Evolutionary conservation across 257 asterid species (phyloP), one percentile per base, ranked within the genome.

Genomic region (Gentiana straminea): DNA sequence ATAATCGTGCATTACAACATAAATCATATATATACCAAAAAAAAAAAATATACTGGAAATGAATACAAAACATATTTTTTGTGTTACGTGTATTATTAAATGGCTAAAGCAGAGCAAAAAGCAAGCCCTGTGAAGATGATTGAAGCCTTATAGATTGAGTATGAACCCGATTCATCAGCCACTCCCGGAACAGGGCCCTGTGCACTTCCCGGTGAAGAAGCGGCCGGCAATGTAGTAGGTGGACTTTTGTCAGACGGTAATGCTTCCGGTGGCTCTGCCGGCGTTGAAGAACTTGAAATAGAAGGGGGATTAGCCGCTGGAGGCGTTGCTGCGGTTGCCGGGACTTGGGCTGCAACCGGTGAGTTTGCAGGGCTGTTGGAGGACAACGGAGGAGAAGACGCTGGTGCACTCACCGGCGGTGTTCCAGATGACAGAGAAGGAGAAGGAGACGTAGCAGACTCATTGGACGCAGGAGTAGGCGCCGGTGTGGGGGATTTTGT

Each of bases 381-480:
- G 1, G 63, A 10, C 46, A 48, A 54, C 51, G 45, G 13, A 8
- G 81, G 77, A n/a, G 79, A 12, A 0, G 60, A 9, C 35, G 32
- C 37, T n/a, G 67, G 76, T 24, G 68, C 49, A 62, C 12, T 81
- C 52, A 58, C 69, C 35, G 87, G 77, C 10, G 67, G 6, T 51
- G 38, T 52, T n/a, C 37, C 44, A 15, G 54, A 58, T 8, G 82
- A 72, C 12, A n/a, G 76, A 73, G 63, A 64, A 49, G 68, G 73
- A 70, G 94, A 72, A 5, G 86, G 81, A 38, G 65, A 76, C 37
- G 89, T 84, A 70, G 76, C 33, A 60, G 84, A 63, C 51, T 24
- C 73, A 13, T 38, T 59, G 58, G 60, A 1, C 48, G 87, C 50
- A 13, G 59, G 78, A 62, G 77, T 3, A 39, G 75, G 73, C 48